phyloP scores from a whole-genome alignment of 768 basidiomycete genomes.

The Pulveroboletus sp. region DNA sequence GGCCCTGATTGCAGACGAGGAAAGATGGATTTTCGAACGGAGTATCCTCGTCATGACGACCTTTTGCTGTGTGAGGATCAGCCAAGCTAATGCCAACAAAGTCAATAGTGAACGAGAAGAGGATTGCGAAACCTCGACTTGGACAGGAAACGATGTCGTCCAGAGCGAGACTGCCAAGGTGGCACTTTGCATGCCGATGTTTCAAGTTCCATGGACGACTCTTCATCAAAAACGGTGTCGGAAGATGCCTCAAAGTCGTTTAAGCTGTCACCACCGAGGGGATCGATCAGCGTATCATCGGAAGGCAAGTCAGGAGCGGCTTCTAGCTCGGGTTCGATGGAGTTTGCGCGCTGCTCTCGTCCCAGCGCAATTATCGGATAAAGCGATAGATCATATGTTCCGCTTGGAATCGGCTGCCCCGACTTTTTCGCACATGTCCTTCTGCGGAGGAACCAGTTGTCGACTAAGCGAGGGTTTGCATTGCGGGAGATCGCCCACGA shows the following conservation, averaged over 20 bases:
- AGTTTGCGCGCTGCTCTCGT: constrained; percentile 8
- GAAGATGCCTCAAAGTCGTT: constrained; percentile 18
- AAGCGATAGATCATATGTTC: constrained; percentile 20
- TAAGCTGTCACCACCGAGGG: neutral
- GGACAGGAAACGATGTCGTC: neutral
- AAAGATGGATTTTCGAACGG: neutral
- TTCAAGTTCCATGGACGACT: neutral
- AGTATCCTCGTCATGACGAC: neutral
- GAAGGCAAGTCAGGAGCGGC: constrained; percentile 11
- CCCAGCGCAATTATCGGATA: constrained; percentile 2
- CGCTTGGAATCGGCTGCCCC: constrained; percentile 16
- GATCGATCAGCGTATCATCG: constrained; percentile 22
- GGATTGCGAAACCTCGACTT: constrained; percentile 13
- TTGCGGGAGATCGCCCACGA: constrained; percentile 24
- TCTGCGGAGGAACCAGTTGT: constrained; percentile 27
- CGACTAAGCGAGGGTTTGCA: constrained; percentile 16
- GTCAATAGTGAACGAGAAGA: constrained; percentile 9
- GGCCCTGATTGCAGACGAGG: constrained; percentile 17
- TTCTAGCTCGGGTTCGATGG: constrained; percentile 1
- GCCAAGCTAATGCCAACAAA: constrained; percentile 6
- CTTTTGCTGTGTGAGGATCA: neutral
- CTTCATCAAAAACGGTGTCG: constrained; percentile 19
- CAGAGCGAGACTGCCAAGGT: neutral
- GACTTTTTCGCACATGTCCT: constrained; percentile 21
- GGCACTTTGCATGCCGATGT: constrained; percentile 16